Evolutionary conservation across 345 rosid genomes (phyloP).

Genomic region (Luvunga scandens): DNA sequence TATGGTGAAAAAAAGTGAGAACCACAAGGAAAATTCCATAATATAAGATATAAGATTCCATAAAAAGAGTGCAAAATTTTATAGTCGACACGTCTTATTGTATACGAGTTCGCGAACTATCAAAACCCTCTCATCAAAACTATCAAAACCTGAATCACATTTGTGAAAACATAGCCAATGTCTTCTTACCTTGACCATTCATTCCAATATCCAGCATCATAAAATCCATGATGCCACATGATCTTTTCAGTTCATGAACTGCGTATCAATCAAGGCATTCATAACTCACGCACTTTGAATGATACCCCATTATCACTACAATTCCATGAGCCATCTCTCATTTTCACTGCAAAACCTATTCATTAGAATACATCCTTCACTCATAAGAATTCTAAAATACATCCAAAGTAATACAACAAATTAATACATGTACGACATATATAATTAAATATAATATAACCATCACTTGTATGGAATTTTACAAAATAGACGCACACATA

Average conservation of each 20-base stretch:
- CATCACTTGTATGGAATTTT: no score
- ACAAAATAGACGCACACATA: accelerated
- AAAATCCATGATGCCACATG: constrained; percentile 61
- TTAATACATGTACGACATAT: no score
- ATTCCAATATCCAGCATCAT: constrained; percentile 56
- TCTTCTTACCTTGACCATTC: constrained; percentile 48
- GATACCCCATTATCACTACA: constrained; percentile 41
- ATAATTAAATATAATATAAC: accelerated
- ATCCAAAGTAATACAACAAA: no score
- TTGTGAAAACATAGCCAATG: constrained; percentile 44
- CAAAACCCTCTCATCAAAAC: no score
- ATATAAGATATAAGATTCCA: no score
- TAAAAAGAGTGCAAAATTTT: no score
- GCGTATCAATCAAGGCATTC: constrained; percentile 66
- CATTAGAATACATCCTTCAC: no score
- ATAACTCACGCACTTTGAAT: constrained; percentile 31
- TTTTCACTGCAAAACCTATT: constrained; percentile 17
- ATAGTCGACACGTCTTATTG: no score
- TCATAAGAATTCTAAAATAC: accelerated
- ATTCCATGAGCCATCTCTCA: constrained; percentile 43
- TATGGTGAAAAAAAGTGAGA: no score
- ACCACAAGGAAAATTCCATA: no score
- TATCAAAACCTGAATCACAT: constrained; percentile 22
- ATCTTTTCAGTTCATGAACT: constrained; percentile 41
- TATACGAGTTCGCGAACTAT: no score